Conservation (phyloP, 345 rosid species). For the Heritiera littoralis region DNA sequence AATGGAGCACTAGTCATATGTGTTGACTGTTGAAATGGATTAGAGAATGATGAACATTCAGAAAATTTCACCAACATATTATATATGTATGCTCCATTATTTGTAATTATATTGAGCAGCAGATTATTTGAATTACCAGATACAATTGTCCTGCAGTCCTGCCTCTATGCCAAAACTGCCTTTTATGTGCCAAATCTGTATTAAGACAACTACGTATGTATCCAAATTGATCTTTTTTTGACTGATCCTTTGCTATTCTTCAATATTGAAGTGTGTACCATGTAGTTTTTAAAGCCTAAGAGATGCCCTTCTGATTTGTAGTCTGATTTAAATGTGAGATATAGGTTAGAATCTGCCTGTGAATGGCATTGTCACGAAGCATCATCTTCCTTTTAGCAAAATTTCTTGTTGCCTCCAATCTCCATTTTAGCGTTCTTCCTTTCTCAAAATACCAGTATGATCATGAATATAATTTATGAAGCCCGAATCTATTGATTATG, state of each 20-base stretch:
- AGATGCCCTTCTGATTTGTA: background rate
- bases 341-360: background rate
- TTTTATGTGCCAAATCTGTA: conserved; percentile 17
- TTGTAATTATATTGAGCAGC: background rate
- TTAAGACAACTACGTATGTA: background rate
- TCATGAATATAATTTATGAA: background rate
- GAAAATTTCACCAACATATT: background rate
- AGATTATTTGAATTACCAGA: background rate
- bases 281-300: background rate
- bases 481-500: background rate
- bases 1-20: background rate
- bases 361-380: background rate
- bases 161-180: background rate
- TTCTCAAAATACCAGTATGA: background rate
- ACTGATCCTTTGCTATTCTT: background rate
- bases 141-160: background rate
- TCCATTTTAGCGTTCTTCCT: background rate
- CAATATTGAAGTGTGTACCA: background rate
- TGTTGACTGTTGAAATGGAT: background rate
- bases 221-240: background rate
- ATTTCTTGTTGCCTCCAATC: conserved; percentile 15
- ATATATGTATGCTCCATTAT: background rate
- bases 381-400: background rate
- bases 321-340: background rate
- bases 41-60: background rate